Base-by-base conservation (phyloP, 371 early-diverging fungal species). In the Dinochytrium kinnereticum region DNA sequence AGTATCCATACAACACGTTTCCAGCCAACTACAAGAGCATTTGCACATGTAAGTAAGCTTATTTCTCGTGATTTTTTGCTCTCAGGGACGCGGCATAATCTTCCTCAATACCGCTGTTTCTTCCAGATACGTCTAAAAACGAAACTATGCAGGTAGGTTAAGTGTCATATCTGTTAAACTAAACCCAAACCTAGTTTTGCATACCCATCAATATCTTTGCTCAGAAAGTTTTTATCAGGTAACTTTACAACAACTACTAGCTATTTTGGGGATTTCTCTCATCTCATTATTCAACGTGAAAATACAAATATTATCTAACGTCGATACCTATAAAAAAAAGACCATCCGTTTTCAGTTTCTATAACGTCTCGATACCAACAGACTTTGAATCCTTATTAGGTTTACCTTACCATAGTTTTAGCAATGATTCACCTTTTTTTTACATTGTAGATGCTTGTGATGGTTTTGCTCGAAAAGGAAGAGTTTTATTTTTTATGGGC, bases 361-460 rank as follows among this genome's bases (percentile, higher is more conserved):
- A 53, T 53, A 53, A 53, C 26, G 55, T 53, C 13, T 53, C 55
- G 13, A 53, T 53, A 53, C 55, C 55, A 13, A 24, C 24, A 24
- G 26, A 13, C 55, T 53, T 53, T 53, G 13, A 13, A 5, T 13
- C 13, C 5, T 26, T 53, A n/a, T 26, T 53, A 21, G 55, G 44
- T 44, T 44, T 44, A 19, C 44, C 44, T 44, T 13, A 7, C 7
- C 7, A 44, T 44, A 44, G 19, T 44, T 13, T 44, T 21, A 21
- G 13, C 49, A 44, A 13, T 44, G 49, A 10, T 44, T 44, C 13
- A 44, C 49, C 13, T 44, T 44, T 21, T 44, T 21, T 44, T 44
- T 10, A 44, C 21, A 44, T 57, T 57, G 21, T 24, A 64, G 64
- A 64, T 33, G 64, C 33, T 34, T 64, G 64, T 34, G 31, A 64